These are phyloP conservation scores for Fusarium agapanthi DNA, from an alignment of 2,329 filamentous ascomycete species.

Conservation along the genomic window DNA sequence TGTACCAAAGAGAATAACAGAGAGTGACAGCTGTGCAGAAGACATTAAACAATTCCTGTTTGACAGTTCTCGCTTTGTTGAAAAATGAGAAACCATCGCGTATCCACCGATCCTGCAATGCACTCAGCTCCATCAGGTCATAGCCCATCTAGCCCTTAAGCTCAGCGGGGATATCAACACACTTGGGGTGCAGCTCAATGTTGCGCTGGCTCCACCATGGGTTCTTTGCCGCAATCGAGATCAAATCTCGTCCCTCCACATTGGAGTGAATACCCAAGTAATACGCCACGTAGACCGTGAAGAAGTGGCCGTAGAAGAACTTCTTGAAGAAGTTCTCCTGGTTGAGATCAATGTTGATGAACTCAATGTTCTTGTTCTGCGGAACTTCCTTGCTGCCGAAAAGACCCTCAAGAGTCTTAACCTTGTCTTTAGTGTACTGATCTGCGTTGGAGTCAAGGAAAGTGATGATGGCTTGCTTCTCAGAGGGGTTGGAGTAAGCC, in stretches of 20 bases:
- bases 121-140: neutral
- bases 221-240: neutral
- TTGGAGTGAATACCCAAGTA: neutral
- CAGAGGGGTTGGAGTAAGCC: neutral
- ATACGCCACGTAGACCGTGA: neutral
- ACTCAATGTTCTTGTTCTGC: neutral
- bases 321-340: neutral
- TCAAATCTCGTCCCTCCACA: neutral
- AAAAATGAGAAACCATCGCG: neutral
- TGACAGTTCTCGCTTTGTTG: neutral
- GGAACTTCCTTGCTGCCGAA: neutral
- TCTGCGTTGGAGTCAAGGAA: neutral
- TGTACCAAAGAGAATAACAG: neutral
- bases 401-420: neutral
- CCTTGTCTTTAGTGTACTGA: neutral
- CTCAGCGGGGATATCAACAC: neutral
- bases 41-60: neutral
- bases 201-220: constrained; percentile 4
- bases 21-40: neutral
- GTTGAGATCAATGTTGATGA: neutral
- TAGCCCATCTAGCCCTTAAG: neutral
- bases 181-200: constrained; percentile 2
- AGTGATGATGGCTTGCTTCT: neutral
- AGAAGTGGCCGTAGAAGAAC: neutral
- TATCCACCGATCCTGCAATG: neutral